Evolutionary conservation across 805 yeast species (phyloP), one percentile per base, ranked within the genome.

Genomic region (Kazachstania taianensis): DNA sequence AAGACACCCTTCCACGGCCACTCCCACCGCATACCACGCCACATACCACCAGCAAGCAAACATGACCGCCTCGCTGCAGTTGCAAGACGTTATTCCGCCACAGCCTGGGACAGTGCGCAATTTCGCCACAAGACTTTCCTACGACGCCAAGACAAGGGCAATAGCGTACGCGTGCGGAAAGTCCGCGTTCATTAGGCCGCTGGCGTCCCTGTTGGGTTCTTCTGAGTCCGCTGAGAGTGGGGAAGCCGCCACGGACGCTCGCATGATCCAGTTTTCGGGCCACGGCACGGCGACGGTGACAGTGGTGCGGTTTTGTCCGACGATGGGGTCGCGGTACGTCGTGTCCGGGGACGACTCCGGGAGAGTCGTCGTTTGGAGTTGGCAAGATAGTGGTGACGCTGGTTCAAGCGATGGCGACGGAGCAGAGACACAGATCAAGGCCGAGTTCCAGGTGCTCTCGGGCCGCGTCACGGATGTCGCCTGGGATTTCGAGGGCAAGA

Each of bases 321-420:
- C 50, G 18, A 36, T 41, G 18, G 77, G 86, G 9, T 96, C 98
- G 1, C 80, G 69, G 59, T 89, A 83, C 59, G 65, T 89, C 20
- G 96, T 94, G 2, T 80, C 94, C 3, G 97, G 95, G 32, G 98
- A 89, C 53, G 84, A 76, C 46, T 61, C 78, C n/a, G 98, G 98
- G 20, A 72, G 73, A 41, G 94, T 89, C 30, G 80, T 81, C 45
- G 75, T 92, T 30, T 89, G 97, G 96, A 94, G 85, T 13, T 55
- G 60, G 59, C 49, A 9, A 14, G 32, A 22, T 22, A 22, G 12
- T 8, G 25, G 12, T 8, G 12, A 8, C 12, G 25, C 25, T 12
- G 12, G 10, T 19, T 13, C 26, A 17, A 23, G n/a, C 16, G 33
- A 20, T n/a, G 27, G 20, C 17, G 23, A 27, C 20, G 31, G 28